Evolutionary conservation across 805 yeast species (phyloP), one percentile per base, ranked within the genome.

Genomic region (Teunomyces stri): DNA sequence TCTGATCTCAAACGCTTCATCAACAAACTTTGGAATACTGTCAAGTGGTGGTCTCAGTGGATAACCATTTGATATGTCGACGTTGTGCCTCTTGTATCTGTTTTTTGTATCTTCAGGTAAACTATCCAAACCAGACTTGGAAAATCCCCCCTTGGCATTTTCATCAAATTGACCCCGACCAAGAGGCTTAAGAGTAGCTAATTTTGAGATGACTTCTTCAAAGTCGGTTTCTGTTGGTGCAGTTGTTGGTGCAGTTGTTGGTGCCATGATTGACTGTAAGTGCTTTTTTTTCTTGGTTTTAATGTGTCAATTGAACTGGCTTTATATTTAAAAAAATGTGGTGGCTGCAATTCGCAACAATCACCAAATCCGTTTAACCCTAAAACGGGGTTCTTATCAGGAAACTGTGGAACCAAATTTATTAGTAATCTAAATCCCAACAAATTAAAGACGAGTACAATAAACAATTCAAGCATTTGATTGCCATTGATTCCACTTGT

Each of bases 41-140:
- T 55, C 56, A 20, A 52, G 42, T 2, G 56, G 50, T 3, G 68
- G 68, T 11, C 54, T 48, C 42, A 48, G 54, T 21, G 68, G 68
- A 51, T 63, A 63, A 0, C 67, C 67, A 22, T 55, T 39, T 6
- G 65, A 57, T 47, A 61, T 52, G 46, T 62, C 64, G 21, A 63
- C 54, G 36, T 59, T 58, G 48, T 61, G 51, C 42, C 53, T 61
- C 6, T 58, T 61, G 44, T 49, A 57, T 33, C 68, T 51, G n/a
- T 49, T 51, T 43, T 55, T 55, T 34, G 68, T 54, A 2, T 62
- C 42, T 15, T 46, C 57, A 5, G 66, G 67, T 46, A 62, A 51
- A 10, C 35, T 18, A 21, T 47, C 50, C 10, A 40, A 7, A 2
- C 27, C 46, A 16, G 49, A 48, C 25, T 44, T 42, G 30, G 13